Evolutionary conservation across 495 filamentous ascomycete genomes (phyloP), one percentile per base, ranked within the genome.

Genomic region (Penicillium psychrofluorescens): DNA sequence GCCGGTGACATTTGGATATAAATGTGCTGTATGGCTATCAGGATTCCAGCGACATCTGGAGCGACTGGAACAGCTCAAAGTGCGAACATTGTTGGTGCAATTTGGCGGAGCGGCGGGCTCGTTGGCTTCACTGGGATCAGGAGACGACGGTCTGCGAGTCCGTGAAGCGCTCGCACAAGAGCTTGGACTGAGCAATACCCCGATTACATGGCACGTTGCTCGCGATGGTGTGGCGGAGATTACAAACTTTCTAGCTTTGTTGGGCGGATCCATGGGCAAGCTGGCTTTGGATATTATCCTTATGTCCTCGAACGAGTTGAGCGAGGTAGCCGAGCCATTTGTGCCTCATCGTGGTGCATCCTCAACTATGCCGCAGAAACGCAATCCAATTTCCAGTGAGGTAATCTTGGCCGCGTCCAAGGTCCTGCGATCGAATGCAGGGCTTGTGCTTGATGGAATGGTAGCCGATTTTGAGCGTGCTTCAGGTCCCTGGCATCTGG

Each of bases 301-400:
- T 56, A 78, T 76, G 74, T 72, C 68, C 8, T 73, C 71, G 1
- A 78, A 72, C 45, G 74, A 78, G 48, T 46, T 75, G 11, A 59
- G 67, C n/a, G 74, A 78, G 45, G 70, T 76, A n/a, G 62, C 67
- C 3, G 74, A 78, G 46, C 74, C 73, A 1, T 78, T 76, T 41
- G 70, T 76, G 8, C 72, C 70, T 9, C 73, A 76, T 49, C 67
- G 74, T 10, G 74, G 74, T 8, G 71, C 73, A 7, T 73, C 68
- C 9, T 71, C 66, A 1, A 78, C 74, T 1, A 78, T 78, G 74
- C 74, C 74, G 14, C 74, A 78, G 51, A 78, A 76, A 50, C 61
- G 71, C 16, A 78, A 78, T 41, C 74, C 74, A 3, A 78, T 78
- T 22, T 75, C 71, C 0, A 69, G 62, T 35, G 73, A 76, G 45